Percentiles rank a stretch among this genome's conserved stretches.
Conservation (phyloP, 2,329 filamentous ascomycete species). For the Fusarium protoensiforme region DNA sequence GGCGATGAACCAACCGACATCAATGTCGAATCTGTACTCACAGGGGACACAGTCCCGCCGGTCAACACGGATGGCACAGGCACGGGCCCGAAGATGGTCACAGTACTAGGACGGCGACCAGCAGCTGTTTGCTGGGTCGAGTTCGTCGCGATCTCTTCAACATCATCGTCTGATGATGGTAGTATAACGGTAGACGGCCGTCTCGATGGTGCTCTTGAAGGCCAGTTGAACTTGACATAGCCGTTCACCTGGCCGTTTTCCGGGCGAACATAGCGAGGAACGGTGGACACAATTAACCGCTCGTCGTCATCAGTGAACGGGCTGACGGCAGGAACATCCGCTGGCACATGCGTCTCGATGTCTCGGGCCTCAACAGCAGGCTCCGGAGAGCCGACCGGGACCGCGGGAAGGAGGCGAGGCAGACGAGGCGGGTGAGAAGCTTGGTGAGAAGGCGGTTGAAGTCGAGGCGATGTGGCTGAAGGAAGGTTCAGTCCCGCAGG, state of each 20-base stretch:
- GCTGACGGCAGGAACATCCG: slow-evolving; percentile 36
- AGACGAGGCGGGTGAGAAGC: slow-evolving; percentile 12
- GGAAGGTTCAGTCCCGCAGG: slow-evolving; percentile 30
- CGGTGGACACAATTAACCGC: slow-evolving; percentile 37
- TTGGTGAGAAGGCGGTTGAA: slow-evolving; percentile 22
- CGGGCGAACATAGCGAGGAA: slow-evolving; percentile 45
- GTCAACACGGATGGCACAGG: slow-evolving; percentile 2
- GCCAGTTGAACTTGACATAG: slow-evolving; percentile 54
- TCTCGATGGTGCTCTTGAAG: slow-evolving; percentile 31
- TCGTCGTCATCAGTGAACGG: slow-evolving; percentile 49
- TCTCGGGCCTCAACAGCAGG: slow-evolving; percentile 13
- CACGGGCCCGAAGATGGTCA: slow-evolving; percentile 11
- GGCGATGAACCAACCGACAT: slow-evolving; percentile 16
- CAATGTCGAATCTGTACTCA: slow-evolving; percentile 14
- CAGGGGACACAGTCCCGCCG: slow-evolving; percentile 12
- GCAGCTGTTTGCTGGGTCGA: slow-evolving; percentile 7
- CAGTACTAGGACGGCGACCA: slow-evolving; percentile 14
- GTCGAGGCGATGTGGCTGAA: slow-evolving; percentile 21
- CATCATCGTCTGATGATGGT: slow-evolving; percentile 11
- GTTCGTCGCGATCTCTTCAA: slow-evolving; percentile 29
- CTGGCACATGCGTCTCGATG: slow-evolving; percentile 13
- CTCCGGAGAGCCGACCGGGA: slow-evolving; percentile 8
- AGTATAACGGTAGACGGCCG: slow-evolving; percentile 20
- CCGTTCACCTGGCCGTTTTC: slow-evolving; percentile 50
- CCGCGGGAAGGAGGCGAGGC: slow-evolving; percentile 31